These are phyloP conservation scores for Corylus heterophylla DNA, from an alignment of 306 rosid genomes.

Conservation along the genomic window DNA sequence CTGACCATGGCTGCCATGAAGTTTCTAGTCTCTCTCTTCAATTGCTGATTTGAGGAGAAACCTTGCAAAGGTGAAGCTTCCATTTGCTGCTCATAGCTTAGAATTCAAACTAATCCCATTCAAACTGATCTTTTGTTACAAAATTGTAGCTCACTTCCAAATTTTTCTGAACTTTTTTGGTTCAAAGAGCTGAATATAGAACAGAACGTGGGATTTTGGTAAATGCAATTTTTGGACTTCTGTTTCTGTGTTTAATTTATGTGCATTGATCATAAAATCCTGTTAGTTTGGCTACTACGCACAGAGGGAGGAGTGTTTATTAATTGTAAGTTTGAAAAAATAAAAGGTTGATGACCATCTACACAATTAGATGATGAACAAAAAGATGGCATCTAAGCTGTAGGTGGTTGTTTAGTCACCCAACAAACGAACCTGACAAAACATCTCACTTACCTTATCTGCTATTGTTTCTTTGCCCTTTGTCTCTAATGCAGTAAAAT, in stretches of 20 bases:
- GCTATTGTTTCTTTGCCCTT: no score
- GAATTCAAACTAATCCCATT: background rate
- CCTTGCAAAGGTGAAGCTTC: no score
- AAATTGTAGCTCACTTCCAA: background rate
- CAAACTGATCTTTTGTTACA: background rate
- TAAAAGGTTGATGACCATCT: no score
- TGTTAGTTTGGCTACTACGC: background rate
- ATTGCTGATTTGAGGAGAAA: background rate
- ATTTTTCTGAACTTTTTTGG: background rate
- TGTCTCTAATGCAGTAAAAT: no score
- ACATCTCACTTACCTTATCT: no score
- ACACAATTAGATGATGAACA: no score
- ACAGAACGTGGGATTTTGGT: background rate
- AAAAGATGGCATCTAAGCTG: no score
- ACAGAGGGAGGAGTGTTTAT: no score
- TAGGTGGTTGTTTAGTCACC: no score
- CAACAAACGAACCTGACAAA: no score
- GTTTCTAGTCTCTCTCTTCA: background rate
- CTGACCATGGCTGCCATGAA: conserved; percentile 11
- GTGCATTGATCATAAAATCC: background rate
- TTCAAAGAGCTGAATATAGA: background rate
- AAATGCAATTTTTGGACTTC: background rate
- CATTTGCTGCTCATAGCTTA: no score
- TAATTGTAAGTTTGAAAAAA: no score
- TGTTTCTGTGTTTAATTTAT: background rate